These are phyloP conservation scores for Coemansia javaensis DNA, from an alignment of 192 early-diverging fungal species.

Conservation along the genomic window DNA sequence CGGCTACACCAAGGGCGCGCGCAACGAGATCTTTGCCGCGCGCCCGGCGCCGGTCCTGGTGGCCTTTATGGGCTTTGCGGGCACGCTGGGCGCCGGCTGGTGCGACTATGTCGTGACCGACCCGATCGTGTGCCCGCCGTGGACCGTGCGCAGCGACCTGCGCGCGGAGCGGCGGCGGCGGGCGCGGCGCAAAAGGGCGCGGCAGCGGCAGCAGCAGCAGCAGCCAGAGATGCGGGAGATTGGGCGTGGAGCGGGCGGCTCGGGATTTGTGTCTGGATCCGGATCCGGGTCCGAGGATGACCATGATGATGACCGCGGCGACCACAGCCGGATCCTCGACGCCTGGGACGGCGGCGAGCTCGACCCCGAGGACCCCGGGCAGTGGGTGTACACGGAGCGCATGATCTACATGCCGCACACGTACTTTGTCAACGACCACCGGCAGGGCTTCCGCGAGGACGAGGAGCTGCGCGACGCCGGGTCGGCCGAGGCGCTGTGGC, in stretches of 20 bases:
- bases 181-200: background rate
- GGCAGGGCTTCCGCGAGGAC: constrained; percentile 82
- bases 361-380: constrained; percentile 40
- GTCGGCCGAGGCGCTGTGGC: constrained; percentile 57
- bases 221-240: constrained; percentile 31
- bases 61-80: constrained; percentile 91
- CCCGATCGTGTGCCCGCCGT: constrained; percentile 67
- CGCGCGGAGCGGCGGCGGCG: constrained; percentile 39
- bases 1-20: constrained; percentile 94
- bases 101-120: constrained; percentile 79
- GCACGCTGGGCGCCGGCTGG: constrained; percentile 83
- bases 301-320: background rate
- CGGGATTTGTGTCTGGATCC: background rate
- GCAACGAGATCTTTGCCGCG: constrained; percentile 91
- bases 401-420: constrained; percentile 89
- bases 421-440: constrained; percentile 94
- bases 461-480: constrained; percentile 48
- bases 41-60: constrained; percentile 85
- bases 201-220: background rate
- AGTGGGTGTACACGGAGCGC: constrained; percentile 81
- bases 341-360: constrained; percentile 47
- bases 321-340: constrained; percentile 23
- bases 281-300: background rate
- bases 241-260: background rate
- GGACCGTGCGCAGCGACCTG: constrained; percentile 59